phyloP scores from a whole-genome alignment of 805 yeast genomes.

The Candida incommunis region DNA sequence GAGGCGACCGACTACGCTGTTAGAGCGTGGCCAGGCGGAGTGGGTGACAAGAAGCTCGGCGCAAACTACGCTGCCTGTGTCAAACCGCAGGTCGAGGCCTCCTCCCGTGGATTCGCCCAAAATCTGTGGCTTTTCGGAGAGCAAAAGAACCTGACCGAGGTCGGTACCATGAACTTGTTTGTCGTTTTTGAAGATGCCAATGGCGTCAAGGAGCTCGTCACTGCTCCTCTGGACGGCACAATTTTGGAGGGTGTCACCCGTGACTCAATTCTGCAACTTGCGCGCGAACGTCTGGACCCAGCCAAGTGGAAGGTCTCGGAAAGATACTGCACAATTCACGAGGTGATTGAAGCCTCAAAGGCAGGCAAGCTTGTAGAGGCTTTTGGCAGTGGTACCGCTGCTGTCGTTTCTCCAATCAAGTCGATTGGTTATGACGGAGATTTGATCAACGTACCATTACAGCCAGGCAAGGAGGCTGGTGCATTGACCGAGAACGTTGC shows the following conservation, averaged over 20 bases:
- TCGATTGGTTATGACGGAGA: constrained; percentile 70
- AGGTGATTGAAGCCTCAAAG: constrained; percentile 61
- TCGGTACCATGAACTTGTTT: constrained; percentile 95
- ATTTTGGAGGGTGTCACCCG: constrained; percentile 95
- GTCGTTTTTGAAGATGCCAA: constrained; percentile 64
- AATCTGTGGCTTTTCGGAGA: constrained; percentile 94
- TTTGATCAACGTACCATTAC: constrained; percentile 64
- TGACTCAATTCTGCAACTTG: constrained; percentile 67
- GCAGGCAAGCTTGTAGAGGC: constrained; percentile 86
- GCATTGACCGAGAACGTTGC: constrained; percentile 59
- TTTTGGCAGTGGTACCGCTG: constrained; percentile 96
- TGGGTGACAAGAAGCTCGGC: constrained; percentile 91
- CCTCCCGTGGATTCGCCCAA: constrained; percentile 84
- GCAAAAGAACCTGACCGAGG: constrained; percentile 80
- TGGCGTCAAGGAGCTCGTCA: constrained; percentile 82
- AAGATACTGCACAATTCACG: constrained; percentile 70
- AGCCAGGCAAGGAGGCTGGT: constrained; percentile 56
- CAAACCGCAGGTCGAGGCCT: constrained; percentile 82
- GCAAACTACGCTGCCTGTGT: constrained; percentile 97
- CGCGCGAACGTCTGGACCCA: constrained; percentile 60
- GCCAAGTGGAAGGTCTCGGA: constrained; percentile 74
- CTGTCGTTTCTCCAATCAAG: constrained; percentile 87
- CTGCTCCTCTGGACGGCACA: constrained; percentile 96
- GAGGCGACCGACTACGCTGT: constrained; percentile 95
- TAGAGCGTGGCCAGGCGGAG: constrained; percentile 99